phyloP scores from a whole-genome alignment of 192 early-diverging fungal genomes.

The Backusella morwellensis region DNA sequence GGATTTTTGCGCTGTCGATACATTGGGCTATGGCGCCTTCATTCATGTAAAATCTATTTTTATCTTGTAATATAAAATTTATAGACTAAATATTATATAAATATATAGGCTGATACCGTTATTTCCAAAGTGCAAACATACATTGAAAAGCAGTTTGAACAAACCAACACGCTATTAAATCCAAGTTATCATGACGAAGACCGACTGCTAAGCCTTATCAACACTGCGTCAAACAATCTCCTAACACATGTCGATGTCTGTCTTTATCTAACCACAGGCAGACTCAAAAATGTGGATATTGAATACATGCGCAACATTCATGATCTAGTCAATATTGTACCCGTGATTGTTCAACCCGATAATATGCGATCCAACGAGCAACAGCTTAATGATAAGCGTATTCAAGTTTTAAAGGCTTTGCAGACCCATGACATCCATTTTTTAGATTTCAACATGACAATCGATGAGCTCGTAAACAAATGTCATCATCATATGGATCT shows the following conservation, averaged over 20 bases:
- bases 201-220: not conserved
- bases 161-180: constrained; percentile 22
- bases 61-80: too few relatives aligned
- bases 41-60: constrained; percentile 26
- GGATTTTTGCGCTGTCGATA: constrained; percentile 33
- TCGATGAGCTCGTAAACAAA: constrained; percentile 38
- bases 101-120: constrained; percentile 20
- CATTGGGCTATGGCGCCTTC: constrained; percentile 32
- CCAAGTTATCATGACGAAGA: constrained; percentile 15
- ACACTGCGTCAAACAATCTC: constrained; percentile 15
- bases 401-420: constrained; percentile 49
- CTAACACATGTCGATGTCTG: constrained; percentile 44
- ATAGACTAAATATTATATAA: not conserved
- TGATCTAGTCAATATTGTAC: constrained; percentile 59
- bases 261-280: constrained; percentile 51
- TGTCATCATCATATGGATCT: constrained; percentile 50
- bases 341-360: constrained; percentile 68
- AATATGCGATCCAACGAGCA: constrained; percentile 16
- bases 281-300: constrained; percentile 68
- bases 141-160: constrained; percentile 32
- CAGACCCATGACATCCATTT: constrained; percentile 53
- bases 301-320: constrained; percentile 64
- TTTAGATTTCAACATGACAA: constrained; percentile 50
- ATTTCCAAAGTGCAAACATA: constrained; percentile 24
- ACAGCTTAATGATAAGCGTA: constrained; percentile 54